phyloP scores from a whole-genome alignment of 352 stramenopile genomes.

The Globisporangium alternatum region DNA sequence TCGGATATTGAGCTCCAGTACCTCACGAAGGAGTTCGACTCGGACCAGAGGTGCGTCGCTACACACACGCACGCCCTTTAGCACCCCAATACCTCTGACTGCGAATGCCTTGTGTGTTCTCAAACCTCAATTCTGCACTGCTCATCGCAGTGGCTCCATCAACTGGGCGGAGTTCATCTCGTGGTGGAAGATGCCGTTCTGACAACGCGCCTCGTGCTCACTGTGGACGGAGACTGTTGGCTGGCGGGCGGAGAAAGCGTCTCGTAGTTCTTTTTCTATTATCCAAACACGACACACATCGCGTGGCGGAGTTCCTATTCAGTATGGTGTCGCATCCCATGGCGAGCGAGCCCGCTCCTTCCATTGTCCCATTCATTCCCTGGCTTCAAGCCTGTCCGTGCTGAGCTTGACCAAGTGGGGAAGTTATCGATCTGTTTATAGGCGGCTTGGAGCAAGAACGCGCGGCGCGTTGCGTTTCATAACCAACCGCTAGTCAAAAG shows the following conservation, averaged over 20 bases:
- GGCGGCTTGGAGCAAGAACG: neutral
- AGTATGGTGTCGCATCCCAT: neutral
- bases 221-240: no score
- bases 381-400: no score
- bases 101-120: neutral
- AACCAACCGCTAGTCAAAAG: constrained; percentile 18
- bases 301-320: constrained; percentile 7
- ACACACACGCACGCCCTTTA: neutral
- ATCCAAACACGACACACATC: neutral
- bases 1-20: constrained; percentile 70
- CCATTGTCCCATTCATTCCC: neutral
- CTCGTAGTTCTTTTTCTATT: neutral
- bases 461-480: constrained; percentile 17
- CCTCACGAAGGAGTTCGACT: constrained; percentile 69
- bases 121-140: neutral
- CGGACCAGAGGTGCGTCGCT: constrained; percentile 45
- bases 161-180: constrained; percentile 75
- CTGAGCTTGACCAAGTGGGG: no score
- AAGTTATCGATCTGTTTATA: constrained; percentile 14
- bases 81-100: neutral
- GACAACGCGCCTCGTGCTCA: neutral
- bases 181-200: constrained; percentile 78
- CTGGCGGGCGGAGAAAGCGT: neutral
- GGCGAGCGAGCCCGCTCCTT: no score
- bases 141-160: constrained; percentile 44